Percentiles rank a stretch among this genome's conserved stretches.
These are phyloP conservation scores for Suhomyces bolitotheri DNA, from an alignment of 1,139 yeast species.

Conservation along the genomic window DNA sequence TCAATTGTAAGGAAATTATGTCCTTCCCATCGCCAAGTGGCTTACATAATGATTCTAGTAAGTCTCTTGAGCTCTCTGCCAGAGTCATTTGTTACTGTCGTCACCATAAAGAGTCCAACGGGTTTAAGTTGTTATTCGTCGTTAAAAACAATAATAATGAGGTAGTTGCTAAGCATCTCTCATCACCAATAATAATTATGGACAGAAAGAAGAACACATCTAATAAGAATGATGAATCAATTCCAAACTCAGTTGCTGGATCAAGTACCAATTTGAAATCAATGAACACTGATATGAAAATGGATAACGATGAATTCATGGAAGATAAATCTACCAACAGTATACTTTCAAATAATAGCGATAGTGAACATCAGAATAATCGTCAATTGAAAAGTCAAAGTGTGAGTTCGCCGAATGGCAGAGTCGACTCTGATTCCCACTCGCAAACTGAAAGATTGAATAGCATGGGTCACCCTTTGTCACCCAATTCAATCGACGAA, in stretches of 20 bases:
- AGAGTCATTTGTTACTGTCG: conserved; percentile 94
- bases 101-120: conserved; percentile 83
- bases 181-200: conserved; percentile 83
- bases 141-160: conserved; percentile 59
- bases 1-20: conserved; percentile 85
- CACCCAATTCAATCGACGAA: conserved; percentile 68
- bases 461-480: conserved; percentile 37
- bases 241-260: conserved; percentile 24
- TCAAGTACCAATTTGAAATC: conserved; percentile 23
- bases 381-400: conserved; percentile 2
- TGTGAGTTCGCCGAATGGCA: conserved; percentile 3
- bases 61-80: conserved; percentile 71
- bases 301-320: conserved; percentile 6
- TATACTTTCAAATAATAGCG: conserved; percentile 14
- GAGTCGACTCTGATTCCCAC: conserved; percentile 1
- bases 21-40: conserved; percentile 69
- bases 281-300: conserved; percentile 8
- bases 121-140: conserved; percentile 74
- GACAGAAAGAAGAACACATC: conserved; percentile 74
- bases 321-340: conserved; percentile 6
- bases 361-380: conserved; percentile 7
- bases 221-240: conserved; percentile 17
- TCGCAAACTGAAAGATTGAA: conserved; percentile 8
- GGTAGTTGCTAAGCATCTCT: conserved; percentile 69
- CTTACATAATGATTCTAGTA: conserved; percentile 30